Evolutionary conservation across 345 rosid genomes (phyloP).

Genomic region (Mangifera indica): DNA sequence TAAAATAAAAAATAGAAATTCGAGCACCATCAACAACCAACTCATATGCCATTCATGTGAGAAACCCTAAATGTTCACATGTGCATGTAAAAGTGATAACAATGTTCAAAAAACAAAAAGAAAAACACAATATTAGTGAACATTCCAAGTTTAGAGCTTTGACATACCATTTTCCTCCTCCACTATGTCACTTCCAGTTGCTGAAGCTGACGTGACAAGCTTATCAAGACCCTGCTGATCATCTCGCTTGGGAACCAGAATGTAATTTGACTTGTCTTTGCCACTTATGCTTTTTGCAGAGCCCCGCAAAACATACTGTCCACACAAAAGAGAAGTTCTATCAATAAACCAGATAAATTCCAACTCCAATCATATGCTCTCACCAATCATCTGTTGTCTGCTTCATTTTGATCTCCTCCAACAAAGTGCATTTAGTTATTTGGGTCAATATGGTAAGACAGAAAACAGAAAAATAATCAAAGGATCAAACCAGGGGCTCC

Average conservation of each 20-base stretch:
- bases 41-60: too few relatives aligned
- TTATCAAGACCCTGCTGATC: slow-evolving; percentile 45
- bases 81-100: neutral
- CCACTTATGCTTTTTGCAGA: slow-evolving; percentile 36
- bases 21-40: neutral
- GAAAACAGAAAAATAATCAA: neutral
- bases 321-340: slow-evolving; percentile 20
- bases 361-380: too few relatives aligned
- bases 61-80: too few relatives aligned
- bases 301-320: slow-evolving; percentile 61
- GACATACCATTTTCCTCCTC: slow-evolving; percentile 54
- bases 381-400: too few relatives aligned
- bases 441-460: slow-evolving; percentile 1
- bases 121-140: neutral
- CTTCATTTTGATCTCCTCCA: too few relatives aligned
- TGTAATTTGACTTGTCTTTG: slow-evolving; percentile 48
- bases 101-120: neutral
- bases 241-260: slow-evolving; percentile 45
- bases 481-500: neutral
- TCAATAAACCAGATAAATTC: slow-evolving; percentile 7
- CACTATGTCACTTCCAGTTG: slow-evolving; percentile 37
- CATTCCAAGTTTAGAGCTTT: neutral
- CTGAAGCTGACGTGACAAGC: slow-evolving; percentile 28
- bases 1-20: neutral
- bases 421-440: neutral